phyloP scores from a whole-genome alignment of 225 moss, liverwort and hornwort genomes.

The Physcomitrium patens region DNA sequence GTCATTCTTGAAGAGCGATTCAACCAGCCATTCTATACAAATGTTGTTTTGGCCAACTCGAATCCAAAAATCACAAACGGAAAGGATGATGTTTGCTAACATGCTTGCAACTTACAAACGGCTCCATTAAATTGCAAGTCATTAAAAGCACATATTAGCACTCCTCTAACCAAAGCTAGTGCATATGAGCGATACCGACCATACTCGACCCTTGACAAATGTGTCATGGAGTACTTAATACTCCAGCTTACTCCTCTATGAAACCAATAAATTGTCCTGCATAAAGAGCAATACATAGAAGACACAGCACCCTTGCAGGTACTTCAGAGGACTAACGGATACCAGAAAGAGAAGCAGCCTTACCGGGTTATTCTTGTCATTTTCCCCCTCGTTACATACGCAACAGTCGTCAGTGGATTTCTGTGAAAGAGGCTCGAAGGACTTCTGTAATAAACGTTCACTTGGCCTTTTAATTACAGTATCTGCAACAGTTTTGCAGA shows the following conservation, averaged over 20 bases:
- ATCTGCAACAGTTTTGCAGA: slow-evolving; percentile 28
- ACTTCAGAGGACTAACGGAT: slow-evolving; percentile 19
- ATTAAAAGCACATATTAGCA: not conserved
- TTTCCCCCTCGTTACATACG: slow-evolving; percentile 82
- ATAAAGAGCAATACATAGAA: not conserved
- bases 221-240: no score
- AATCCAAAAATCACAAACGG: not conserved
- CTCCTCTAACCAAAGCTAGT: not conserved
- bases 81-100: not conserved
- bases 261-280: no score
- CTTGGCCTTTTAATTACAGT: slow-evolving; percentile 25
- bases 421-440: slow-evolving; percentile 32
- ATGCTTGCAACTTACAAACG: not conserved
- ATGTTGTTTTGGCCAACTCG: not conserved
- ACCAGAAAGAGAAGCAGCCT: slow-evolving; percentile 24
- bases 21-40: not conserved
- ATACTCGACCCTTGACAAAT: no score
- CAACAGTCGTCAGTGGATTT: slow-evolving; percentile 62
- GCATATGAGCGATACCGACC: no score
- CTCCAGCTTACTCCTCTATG: no score
- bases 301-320: not conserved
- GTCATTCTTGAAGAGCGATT: not conserved
- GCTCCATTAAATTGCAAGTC: slow-evolving; percentile 8
- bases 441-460: slow-evolving; percentile 35
- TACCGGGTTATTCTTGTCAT: slow-evolving; percentile 66